phyloP scores from a whole-genome alignment of 2,329 filamentous ascomycete genomes.

The Aureobasidium namibiae region DNA sequence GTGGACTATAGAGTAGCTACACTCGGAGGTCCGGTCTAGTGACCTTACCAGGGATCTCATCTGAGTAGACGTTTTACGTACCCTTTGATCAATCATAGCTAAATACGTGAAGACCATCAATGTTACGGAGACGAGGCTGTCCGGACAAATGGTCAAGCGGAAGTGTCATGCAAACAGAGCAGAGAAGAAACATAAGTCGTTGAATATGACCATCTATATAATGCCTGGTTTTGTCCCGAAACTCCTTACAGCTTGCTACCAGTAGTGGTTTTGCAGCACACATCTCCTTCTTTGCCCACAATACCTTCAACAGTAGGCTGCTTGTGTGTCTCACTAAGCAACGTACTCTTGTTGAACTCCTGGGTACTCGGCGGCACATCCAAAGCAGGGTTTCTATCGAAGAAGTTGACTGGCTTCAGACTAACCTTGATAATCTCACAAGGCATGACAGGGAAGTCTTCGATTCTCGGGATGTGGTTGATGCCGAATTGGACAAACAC shows the following conservation, averaged over 20 bases:
- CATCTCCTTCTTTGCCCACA: conserved; percentile 27
- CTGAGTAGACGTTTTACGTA: too few relatives aligned
- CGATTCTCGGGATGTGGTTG: conserved; percentile 34
- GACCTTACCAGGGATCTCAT: too few relatives aligned
- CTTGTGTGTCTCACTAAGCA: conserved; percentile 24
- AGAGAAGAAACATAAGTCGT: too few relatives aligned
- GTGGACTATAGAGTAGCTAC: too few relatives aligned
- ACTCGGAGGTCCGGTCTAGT: too few relatives aligned
- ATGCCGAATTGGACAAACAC: conserved; percentile 51
- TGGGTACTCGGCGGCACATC: conserved; percentile 49
- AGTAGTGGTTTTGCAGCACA: conserved; percentile 28
- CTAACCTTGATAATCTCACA: conserved; percentile 50
- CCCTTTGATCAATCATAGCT: too few relatives aligned
- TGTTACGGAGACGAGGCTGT: too few relatives aligned
- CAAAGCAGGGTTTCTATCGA: conserved; percentile 49
- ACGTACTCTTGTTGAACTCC: conserved; percentile 36
- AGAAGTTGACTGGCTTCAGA: conserved; percentile 53
- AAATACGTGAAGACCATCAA: too few relatives aligned
- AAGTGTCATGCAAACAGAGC: too few relatives aligned
- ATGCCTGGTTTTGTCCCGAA: too few relatives aligned
- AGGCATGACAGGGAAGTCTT: conserved; percentile 41
- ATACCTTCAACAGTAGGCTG: conserved; percentile 27
- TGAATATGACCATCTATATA: too few relatives aligned
- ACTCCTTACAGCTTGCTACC: conserved; percentile 25
- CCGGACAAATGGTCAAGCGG: too few relatives aligned